Evolutionary conservation across 768 basidiomycete genomes (phyloP), one percentile per base, ranked within the genome.

Genomic region (Amanita molliuscula): DNA sequence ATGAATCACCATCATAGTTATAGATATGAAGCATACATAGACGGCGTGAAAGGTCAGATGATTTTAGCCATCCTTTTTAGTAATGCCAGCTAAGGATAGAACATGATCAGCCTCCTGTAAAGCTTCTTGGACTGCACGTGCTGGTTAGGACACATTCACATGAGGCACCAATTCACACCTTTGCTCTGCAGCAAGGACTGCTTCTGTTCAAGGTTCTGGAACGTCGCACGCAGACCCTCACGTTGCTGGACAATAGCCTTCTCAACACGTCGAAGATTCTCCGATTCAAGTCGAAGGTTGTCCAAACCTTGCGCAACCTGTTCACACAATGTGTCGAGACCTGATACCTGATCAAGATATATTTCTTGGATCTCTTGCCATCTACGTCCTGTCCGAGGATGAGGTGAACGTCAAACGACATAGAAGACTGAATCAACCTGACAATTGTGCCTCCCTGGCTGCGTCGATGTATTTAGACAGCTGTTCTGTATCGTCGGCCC

Each of bases 401-500:
- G n/a, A 40, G 26, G 18, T 8, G 26, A 37, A 31, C 28, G 10
- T 47, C 16, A 45, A n/a, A 38, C 38, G 36, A 47, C 31, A 21
- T 13, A 47, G 48, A 20, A 13, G 33, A 25, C 21, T 8, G 33
- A 46, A n/a, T 60, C 40, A 37, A 69, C 68, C 68, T 58, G 67
- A 69, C 29, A 61, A 64, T 51, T 69, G 65, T 18, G 67, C 68
- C 50, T 69, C 68, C 33, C 62, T 66, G 25, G 68, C 68, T 20
- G 66, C 68, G 26, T 65, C 61, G 9, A 67, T 61, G 57, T 69
- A 73, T 51, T 76, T 76, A 31, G 71, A 68, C 51, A 82, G 68
- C 55, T 81, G 79, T 47, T 81, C 81, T 10, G 71, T 73, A 52
- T 81, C 75, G 64, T 84, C 84, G 21, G 84, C 84, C 84, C 84